These are phyloP conservation scores for Eucalyptus tenuipes DNA, from an alignment of 345 rosid species.

Conservation along the genomic window DNA sequence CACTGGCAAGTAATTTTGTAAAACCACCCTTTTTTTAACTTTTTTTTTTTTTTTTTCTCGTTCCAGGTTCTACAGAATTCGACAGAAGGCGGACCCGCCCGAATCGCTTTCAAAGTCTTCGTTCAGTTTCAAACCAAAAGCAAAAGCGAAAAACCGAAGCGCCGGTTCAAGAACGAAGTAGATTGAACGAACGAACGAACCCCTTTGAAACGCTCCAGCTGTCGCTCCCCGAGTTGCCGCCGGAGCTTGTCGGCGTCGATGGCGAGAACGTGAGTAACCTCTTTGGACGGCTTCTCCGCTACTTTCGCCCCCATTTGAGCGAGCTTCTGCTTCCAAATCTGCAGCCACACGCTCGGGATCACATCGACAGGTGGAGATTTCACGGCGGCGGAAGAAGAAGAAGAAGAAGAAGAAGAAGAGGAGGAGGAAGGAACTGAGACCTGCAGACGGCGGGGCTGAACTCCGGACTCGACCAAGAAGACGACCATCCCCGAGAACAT, in stretches of 20 bases:
- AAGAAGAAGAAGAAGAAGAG: too few species aligned
- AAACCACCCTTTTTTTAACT: background rate
- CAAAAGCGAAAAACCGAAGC: background rate
- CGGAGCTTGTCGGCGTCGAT: conserved; percentile 28
- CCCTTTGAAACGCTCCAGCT: conserved; percentile 36
- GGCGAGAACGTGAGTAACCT: conserved; percentile 59
- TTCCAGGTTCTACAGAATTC: background rate
- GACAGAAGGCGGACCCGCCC: background rate
- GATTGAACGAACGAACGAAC: conserved; percentile 1
- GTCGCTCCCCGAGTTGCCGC: conserved; percentile 17
- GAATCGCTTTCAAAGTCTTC: background rate
- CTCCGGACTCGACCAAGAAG: conserved; percentile 46
- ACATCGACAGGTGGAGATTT: background rate
- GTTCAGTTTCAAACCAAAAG: background rate
- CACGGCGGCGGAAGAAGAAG: background rate
- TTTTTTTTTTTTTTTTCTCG: background rate
- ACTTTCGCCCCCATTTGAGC: conserved; percentile 72
- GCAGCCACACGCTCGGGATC: background rate
- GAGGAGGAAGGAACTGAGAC: conserved; percentile 9
- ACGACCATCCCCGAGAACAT: conserved; percentile 70
- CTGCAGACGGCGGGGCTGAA: conserved; percentile 82
- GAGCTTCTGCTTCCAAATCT: conserved; percentile 92
- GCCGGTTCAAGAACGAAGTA: background rate
- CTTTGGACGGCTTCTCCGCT: conserved; percentile 37
- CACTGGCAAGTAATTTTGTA: background rate